Evolutionary conservation across 2,329 filamentous ascomycete species (phyloP).

Genomic region (Trichoderma sp.): DNA sequence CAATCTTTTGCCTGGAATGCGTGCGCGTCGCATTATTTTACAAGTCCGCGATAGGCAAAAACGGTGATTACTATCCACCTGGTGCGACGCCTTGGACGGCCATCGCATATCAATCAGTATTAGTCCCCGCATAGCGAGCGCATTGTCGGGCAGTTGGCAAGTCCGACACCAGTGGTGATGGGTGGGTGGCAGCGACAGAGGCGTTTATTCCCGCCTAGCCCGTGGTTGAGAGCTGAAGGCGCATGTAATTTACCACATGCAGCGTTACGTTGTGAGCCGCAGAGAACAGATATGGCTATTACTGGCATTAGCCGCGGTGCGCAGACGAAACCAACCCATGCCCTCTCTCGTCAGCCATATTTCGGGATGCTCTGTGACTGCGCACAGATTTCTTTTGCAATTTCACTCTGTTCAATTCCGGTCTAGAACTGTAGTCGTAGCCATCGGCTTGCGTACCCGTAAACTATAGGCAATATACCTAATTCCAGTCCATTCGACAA

Average conservation of each 20-base stretch:
- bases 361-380: background rate
- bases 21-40: slow-evolving; percentile 7
- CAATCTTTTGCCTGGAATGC: background rate
- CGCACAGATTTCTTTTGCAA: background rate
- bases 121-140: background rate
- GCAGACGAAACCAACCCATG: background rate
- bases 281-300: background rate
- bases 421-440: background rate
- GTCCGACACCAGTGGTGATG: slow-evolving; percentile 16
- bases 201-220: slow-evolving; percentile 1
- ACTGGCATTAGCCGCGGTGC: background rate
- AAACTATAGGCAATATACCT: too few species aligned
- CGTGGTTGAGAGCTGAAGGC: background rate
- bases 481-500: background rate
- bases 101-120: slow-evolving; percentile 15
- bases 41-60: slow-evolving; percentile 5
- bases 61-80: background rate
- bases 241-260: background rate
- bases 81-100: slow-evolving; percentile 9
- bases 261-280: background rate
- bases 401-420: background rate
- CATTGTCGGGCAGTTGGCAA: slow-evolving; percentile 14
- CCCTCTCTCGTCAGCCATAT: background rate
- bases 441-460: background rate
- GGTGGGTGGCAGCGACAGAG: slow-evolving; percentile 10